Evolutionary conservation across 2,329 filamentous ascomycete genomes (phyloP).

Genomic region (Colletotrichum sp.): DNA sequence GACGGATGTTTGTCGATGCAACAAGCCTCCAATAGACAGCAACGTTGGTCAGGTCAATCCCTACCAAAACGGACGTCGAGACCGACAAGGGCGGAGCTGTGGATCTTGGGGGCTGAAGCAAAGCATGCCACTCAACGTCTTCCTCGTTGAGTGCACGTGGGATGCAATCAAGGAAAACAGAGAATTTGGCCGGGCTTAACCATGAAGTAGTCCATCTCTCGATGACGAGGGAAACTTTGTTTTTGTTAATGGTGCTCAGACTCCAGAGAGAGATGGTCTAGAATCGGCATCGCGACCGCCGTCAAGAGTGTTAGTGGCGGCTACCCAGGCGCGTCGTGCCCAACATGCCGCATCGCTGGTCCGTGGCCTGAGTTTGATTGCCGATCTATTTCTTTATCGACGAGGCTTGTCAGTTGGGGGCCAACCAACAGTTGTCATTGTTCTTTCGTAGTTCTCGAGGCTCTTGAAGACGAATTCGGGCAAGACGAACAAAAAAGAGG

Average conservation of each 20-base stretch:
- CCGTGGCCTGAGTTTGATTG: neutral
- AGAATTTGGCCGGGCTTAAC: neutral
- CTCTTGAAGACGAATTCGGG: neutral
- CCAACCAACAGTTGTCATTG: neutral
- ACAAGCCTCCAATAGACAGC: neutral
- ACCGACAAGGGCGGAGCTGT: neutral
- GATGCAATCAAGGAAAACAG: neutral
- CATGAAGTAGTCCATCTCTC: neutral
- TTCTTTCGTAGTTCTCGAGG: neutral
- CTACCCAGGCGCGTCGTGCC: neutral
- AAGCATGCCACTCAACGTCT: neutral
- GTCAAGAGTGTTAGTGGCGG: neutral
- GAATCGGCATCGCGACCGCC: neutral
- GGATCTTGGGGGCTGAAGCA: neutral
- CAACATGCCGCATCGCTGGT: neutral
- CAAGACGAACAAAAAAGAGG: neutral
- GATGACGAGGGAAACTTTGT: rapidly evolving
- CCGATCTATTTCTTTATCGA: neutral
- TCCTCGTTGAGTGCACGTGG: neutral
- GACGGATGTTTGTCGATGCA: neutral
- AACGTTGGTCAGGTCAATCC: neutral
- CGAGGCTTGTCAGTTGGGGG: neutral
- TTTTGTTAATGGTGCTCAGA: neutral
- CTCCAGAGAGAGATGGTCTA: neutral
- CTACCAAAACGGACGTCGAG: neutral